Conservation (phyloP, 441 rosid genomes). For the Theobroma grandiflorum region DNA sequence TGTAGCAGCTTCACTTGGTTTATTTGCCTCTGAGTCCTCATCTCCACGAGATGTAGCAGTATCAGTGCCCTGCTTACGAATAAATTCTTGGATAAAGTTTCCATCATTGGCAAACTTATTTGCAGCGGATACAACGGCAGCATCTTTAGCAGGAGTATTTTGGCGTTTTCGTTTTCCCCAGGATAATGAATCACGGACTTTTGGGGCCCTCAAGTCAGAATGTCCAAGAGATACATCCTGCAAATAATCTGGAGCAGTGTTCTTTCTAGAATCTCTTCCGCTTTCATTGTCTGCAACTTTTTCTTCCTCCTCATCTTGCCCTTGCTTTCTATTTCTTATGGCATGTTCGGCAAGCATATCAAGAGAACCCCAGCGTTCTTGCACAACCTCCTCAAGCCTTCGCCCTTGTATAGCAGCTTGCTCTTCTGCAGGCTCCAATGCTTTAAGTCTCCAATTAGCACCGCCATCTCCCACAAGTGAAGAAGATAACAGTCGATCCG, state of each 20-base stretch:
- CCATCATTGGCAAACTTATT: conserved; percentile 85
- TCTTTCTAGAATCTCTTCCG: conserved; percentile 53
- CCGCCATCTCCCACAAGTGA: conserved; percentile 93
- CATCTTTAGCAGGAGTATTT: conserved; percentile 51
- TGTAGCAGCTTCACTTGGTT: conserved; percentile 36
- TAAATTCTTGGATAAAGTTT: conserved; percentile 66
- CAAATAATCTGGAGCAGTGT: conserved; percentile 57
- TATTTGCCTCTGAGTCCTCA: conserved; percentile 34
- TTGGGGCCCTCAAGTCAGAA: conserved; percentile 75
- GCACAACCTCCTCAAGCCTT: conserved; percentile 71
- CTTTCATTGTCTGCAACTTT: conserved; percentile 38
- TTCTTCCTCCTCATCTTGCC: conserved; percentile 41
- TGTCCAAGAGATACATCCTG: conserved; percentile 60
- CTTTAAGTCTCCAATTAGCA: conserved; percentile 93
- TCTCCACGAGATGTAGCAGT: conserved; percentile 39
- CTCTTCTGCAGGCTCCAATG: conserved; percentile 85
- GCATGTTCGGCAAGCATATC: conserved; percentile 80
- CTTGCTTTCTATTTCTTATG: conserved; percentile 67
- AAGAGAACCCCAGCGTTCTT: conserved; percentile 81
- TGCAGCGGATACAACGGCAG: conserved; percentile 58
- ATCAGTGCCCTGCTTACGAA: conserved; percentile 44
- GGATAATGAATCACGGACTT: conserved; percentile 62
- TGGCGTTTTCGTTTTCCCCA: conserved; percentile 74
- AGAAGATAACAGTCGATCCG: conserved; percentile 52
- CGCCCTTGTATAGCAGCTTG: conserved; percentile 90